These are phyloP conservation scores for Pseudophaeomoniella oleicola DNA, from an alignment of 2,329 filamentous ascomycete species.

Conservation along the genomic window DNA sequence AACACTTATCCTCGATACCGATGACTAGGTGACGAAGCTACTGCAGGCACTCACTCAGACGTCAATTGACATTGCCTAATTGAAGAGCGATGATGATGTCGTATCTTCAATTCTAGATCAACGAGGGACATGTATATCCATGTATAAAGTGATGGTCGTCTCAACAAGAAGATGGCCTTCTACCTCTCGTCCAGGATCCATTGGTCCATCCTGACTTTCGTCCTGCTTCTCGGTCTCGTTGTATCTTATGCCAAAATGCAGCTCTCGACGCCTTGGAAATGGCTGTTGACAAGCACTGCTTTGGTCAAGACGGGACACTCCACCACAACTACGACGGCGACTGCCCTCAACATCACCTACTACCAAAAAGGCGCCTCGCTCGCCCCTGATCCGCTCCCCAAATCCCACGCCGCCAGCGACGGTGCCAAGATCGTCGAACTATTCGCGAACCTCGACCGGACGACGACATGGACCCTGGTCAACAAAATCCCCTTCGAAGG, in stretches of 20 bases:
- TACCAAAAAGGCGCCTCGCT: constrained; percentile 13
- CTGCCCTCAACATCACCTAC: constrained; percentile 7
- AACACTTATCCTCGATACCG: no score
- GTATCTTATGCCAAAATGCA: not conserved
- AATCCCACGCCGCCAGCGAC: constrained; percentile 11
- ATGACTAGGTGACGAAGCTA: no score
- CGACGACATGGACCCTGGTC: constrained; percentile 28
- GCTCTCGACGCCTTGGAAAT: not conserved
- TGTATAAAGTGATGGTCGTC: no score
- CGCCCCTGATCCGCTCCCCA: constrained; percentile 10
- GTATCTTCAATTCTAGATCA: no score
- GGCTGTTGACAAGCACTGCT: not conserved
- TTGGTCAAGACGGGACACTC: no score
- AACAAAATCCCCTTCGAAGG: constrained; percentile 28
- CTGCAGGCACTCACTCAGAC: no score
- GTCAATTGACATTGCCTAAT: no score
- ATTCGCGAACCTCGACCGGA: constrained; percentile 30
- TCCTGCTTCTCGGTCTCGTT: not conserved
- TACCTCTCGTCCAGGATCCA: no score
- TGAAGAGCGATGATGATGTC: no score
- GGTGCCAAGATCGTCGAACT: constrained; percentile 18
- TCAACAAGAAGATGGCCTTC: no score
- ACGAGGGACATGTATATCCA: no score
- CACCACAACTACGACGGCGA: not conserved
- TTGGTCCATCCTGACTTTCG: not conserved